These are phyloP conservation scores for Malassezia dermatis DNA, from an alignment of 1,284 basidiomycete species.

Conservation along the genomic window DNA sequence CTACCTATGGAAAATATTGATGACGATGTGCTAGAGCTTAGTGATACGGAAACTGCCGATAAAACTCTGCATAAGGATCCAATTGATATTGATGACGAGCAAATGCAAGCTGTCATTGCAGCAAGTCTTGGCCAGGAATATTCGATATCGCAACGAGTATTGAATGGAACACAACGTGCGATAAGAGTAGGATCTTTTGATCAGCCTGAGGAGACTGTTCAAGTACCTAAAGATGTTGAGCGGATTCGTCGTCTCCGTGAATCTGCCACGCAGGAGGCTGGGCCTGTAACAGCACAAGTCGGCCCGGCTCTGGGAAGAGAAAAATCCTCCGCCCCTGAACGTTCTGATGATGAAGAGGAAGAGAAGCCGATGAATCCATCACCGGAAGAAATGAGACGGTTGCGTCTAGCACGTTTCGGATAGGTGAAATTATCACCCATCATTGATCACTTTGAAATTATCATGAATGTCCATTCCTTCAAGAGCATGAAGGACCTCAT, in stretches of 20 bases:
- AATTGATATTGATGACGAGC: conserved; percentile 9
- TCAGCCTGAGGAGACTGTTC: not conserved
- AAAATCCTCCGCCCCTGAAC: not conserved
- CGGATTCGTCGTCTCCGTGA: conserved; percentile 9
- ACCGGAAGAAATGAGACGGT: conserved; percentile 10
- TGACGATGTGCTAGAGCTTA: not conserved
- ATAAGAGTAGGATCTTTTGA: not conserved
- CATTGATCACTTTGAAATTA: not conserved
- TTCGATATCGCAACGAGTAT: not conserved
- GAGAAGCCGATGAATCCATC: not conserved
- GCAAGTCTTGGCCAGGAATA: conserved; percentile 15
- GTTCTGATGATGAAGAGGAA: not conserved
- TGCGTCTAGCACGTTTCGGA: conserved; percentile 16
- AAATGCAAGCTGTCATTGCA: conserved; percentile 16
- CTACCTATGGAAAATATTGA: not conserved
- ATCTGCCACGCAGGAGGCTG: not conserved
- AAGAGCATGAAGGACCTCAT: conserved; percentile 36
- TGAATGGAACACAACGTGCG: not conserved
- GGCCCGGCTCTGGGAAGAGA: too few relatives aligned
- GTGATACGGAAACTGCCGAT: not conserved
- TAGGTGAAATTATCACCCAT: not conserved
- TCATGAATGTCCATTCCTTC: conserved; percentile 13
- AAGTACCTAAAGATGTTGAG: conserved; percentile 11
- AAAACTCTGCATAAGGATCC: not conserved
- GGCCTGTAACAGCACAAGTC: not conserved